Evolutionary conservation across 495 filamentous ascomycete species (phyloP), one percentile per base, ranked within the genome.

Genomic region (Aspergillus leporis): DNA sequence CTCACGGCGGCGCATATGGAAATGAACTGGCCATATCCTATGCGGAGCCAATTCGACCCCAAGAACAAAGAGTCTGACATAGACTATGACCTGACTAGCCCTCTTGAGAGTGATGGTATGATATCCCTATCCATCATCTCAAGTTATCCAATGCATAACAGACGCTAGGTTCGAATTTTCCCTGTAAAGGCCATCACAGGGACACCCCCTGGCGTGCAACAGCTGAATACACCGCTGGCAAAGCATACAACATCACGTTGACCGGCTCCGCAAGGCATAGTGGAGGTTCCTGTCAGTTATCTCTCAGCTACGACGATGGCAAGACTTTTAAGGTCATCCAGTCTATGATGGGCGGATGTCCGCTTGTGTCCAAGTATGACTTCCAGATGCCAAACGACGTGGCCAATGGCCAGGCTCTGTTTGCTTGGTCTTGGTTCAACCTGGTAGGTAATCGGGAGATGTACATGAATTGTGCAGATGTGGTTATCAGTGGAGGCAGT

Each of bases 311-410:
- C 18, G 75, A 81, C 47, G 63, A 69, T 2, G 70, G 69, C 9
- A 51, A 66, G 13, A 74, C 54, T 40, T 55, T 70, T 60, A 49
- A 71, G 4, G 76, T 78, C 5, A 70, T 81, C 52, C 60, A 80
- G 38, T 70, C 67, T 9, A 74, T 72, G 4, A 50, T 72, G 7
- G 78, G 78, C 1, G 75, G 76, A 0, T 81, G 78, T 48, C 77
- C 77, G 4, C 61, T 75, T 0, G 30, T 60, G 31, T 66, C 73
- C 4, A 78, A 57, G 21, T 90, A 84, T 68, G 61, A 78, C 59
- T 91, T 91, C 71, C 82, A 74, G 32, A 76, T 94, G 34, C 90
- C 90, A 5, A 61, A 69, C 0, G 84, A 85, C 49, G 82, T 83
- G 9, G 78, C 78, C n/a, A 67, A 74, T 40, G 87, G 86, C 14